Base-by-base conservation (phyloP, 164 flowering plant species). In the Amborella trichopoda region DNA sequence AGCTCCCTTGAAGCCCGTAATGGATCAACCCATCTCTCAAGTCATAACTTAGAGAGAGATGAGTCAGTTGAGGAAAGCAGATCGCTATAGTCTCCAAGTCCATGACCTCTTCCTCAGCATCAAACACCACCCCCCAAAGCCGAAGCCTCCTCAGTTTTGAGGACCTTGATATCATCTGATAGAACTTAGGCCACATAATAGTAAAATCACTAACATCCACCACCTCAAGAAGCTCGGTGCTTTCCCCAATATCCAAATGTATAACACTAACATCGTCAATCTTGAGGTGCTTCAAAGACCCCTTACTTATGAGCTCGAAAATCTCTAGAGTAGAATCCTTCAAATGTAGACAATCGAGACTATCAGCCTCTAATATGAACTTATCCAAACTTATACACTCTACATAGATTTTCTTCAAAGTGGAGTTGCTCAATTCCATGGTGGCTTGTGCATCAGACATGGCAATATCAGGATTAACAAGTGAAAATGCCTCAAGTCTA, bases 171-270 rank as follows among this genome's bases (percentile, higher is more conserved):
- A 86, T 83, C 82, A 81, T 78, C 20, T 71, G 83, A 46, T 71
- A 77, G 54, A 90, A 81, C 58, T 75, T 83, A 1, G 81, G 75
- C 94, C 91, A 86, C 56, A 69, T 67, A 41, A 83, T 73, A 16
- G 94, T 81, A 68, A 79, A 86, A 67, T 76, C 81, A 63, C 78
- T 83, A n/a, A 86, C 67, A 66, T 90, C 95, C 18, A 90, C 79
- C 42, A 75, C 55, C 69, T 86, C 95, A 46, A 90, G 82, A 67
- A 76, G 75, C 40, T 90, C 91, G 24, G 61, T 40, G 58, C 49
- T 64, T 53, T 86, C 98, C 20, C 94, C 84, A 55, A 86, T 78
- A 55, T 90, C 89, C 42, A 90, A 73, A 65, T 83, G 83, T 28
- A 71, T 59, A 22, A 83, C 83, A 63, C 89, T 81, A 24, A 81